Base-by-base conservation (phyloP, 2,329 filamentous ascomycete genomes). In the Colletotrichum karsti region DNA sequence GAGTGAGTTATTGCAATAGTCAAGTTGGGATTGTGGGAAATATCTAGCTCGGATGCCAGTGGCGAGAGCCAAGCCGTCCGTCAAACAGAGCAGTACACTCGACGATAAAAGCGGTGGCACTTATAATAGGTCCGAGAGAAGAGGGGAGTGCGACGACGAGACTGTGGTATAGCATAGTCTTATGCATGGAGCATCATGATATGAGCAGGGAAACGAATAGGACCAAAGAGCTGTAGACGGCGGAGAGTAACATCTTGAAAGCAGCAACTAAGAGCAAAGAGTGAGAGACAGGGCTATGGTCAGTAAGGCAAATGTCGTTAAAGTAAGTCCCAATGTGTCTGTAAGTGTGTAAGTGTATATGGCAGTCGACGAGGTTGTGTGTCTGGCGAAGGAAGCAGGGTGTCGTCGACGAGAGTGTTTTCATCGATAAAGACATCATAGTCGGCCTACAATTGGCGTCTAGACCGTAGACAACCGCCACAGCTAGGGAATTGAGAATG, bases 401-500 rank as follows among this genome's bases (percentile, higher is more conserved):
- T 39, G 24, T n/a, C n/a, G n/a, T n/a, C n/a, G 33, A 33, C 33
- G n/a, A 48, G 60, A 64, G 65, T 68, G 65, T 68, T 64, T 68
- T 68, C 60, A 64, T 67, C 65, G 18, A 65, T 53, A 15, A 50
- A 64, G 60, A 68, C 65, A 68, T 68, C 65, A 68, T 64, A 46
- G 53, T 65, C 30, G 37, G 42, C n/a, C 54, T 53, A 64, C 41
- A 22, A 64, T 33, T 50, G 37, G 55, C 54, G 60, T 53, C 64
- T 54, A 65, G 60, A 53, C 65, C 65, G 46, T 28, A 24, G 46
- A 54, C 46, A 68, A 42, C 53, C 60, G 60, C 54, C 60, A 64
- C 37, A 24, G 53, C 60, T 64, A 68, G 60, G n/a, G 53, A 48
- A 54, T 42, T 33, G 65, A 53, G 53, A 44, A 65, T 13, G 39